Percentiles rank a stretch among this genome's conserved stretches.
phyloP scores from a whole-genome alignment of 106 monocot species.

The Xerophyta viscosa region DNA sequence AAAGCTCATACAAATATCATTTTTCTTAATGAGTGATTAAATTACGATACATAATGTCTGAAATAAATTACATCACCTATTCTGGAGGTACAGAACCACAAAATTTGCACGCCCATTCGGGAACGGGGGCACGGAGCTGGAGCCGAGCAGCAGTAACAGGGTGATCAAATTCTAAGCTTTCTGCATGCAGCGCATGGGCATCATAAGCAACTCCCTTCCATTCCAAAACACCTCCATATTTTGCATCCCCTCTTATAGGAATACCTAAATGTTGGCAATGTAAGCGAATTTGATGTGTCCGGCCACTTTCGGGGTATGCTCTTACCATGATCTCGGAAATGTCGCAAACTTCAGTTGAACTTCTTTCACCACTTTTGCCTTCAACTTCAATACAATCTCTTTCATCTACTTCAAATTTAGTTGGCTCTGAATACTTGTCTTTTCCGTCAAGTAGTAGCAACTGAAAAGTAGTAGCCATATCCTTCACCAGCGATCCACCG shows the following conservation, averaged over 20 bases:
- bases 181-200: slow-evolving; percentile 68
- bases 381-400: slow-evolving; percentile 19
- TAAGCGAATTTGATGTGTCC: slow-evolving; percentile 89
- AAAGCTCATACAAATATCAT: no score
- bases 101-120: slow-evolving; percentile 44
- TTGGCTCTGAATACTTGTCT: slow-evolving; percentile 19
- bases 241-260: slow-evolving; percentile 79
- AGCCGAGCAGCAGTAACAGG: slow-evolving; percentile 44
- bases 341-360: background rate
- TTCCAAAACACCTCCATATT: slow-evolving; percentile 66
- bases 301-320: slow-evolving; percentile 70
- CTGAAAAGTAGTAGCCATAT: slow-evolving; percentile 62
- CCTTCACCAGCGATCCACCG: slow-evolving; percentile 61
- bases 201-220: slow-evolving; percentile 55
- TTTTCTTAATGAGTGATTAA: no score
- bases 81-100: no score
- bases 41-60: no score
- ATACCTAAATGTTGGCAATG: slow-evolving; percentile 87
- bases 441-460: slow-evolving; percentile 35
- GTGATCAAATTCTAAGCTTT: slow-evolving; percentile 64
- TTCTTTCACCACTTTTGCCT: slow-evolving; percentile 9
- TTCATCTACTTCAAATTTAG: slow-evolving; percentile 9
- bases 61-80: no score
- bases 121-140: slow-evolving; percentile 40
- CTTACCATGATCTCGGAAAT: slow-evolving; percentile 41